Conservation (phyloP, 768 basidiomycete species). For the Boletus vinaceobasis region DNA sequence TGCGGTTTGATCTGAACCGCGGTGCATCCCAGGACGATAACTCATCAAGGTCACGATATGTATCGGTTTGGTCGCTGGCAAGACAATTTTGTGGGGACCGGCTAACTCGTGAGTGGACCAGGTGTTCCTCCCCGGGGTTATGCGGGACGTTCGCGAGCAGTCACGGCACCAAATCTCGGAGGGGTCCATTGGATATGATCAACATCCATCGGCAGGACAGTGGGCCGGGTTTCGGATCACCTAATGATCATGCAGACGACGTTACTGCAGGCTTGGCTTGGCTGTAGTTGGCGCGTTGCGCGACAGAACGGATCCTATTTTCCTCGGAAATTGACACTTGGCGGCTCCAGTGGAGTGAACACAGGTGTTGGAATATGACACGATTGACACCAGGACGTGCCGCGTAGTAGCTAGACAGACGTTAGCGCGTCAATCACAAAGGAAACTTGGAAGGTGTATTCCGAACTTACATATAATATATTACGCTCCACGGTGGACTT, state of each 20-base stretch:
- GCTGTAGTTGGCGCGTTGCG: not conserved
- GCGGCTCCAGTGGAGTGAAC: not conserved
- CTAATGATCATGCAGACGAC: not conserved
- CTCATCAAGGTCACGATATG: not conserved
- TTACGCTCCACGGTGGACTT: not conserved
- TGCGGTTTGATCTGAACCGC: not conserved
- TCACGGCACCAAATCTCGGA: not conserved
- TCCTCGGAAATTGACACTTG: not conserved
- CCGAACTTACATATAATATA: not conserved
- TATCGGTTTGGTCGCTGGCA: not conserved
- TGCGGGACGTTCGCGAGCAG: no score
- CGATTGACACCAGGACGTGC: not conserved
- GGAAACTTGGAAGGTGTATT: not conserved
- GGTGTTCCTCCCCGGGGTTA: not conserved
- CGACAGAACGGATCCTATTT: not conserved
- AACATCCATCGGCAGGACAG: not conserved
- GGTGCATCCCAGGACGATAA: not conserved
- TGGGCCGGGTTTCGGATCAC: not conserved
- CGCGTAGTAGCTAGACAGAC: not conserved
- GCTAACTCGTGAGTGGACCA: not conserved
- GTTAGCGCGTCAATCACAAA: not conserved
- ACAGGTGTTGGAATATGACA: not conserved
- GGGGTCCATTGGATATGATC: not conserved
- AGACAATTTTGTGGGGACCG: not conserved
- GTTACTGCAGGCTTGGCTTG: not conserved